Evolutionary conservation across 306 rosid genomes (phyloP).

Genomic region (Cercis canadensis): DNA sequence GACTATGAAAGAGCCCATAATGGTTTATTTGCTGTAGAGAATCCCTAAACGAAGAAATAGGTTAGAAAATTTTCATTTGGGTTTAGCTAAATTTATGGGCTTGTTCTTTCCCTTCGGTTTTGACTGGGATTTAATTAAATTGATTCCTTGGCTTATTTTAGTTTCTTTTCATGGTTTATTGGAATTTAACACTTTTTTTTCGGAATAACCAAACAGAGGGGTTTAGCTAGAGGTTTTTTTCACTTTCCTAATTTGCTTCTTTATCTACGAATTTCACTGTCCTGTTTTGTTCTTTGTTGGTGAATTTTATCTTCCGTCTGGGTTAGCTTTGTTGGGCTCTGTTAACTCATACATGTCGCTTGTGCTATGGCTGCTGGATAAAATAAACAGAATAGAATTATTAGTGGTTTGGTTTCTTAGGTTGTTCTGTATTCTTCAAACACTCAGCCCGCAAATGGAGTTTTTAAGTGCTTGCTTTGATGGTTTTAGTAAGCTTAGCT

Average conservation of each 20-base stretch:
- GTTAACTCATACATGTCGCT: background rate
- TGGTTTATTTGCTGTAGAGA: background rate
- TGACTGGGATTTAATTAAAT: background rate
- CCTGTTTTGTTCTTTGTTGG: background rate
- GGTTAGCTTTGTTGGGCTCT: background rate
- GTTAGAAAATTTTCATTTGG: no score
- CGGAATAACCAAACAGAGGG: background rate
- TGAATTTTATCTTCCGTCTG: slow-evolving; percentile 1
- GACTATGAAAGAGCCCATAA: background rate
- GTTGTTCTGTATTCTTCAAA: no score
- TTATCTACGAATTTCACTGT: background rate
- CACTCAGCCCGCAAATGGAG: no score
- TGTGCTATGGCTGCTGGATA: background rate
- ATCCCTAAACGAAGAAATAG: background rate
- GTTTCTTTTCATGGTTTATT: background rate
- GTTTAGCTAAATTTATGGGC: background rate
- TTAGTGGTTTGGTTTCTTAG: no score
- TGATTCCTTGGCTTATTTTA: background rate
- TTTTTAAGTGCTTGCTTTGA: no score
- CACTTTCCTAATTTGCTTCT: background rate
- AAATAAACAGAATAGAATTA: slow-evolving; percentile 5
- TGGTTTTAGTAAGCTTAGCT: background rate
- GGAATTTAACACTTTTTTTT: no score
- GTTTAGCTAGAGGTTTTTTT: background rate
- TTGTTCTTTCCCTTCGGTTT: background rate